A percentile compares a stretch with the other conserved stretches of the same genome.
Evolutionary conservation across 106 monocot genomes (phyloP).

Genomic region (Chionographis japonica): DNA sequence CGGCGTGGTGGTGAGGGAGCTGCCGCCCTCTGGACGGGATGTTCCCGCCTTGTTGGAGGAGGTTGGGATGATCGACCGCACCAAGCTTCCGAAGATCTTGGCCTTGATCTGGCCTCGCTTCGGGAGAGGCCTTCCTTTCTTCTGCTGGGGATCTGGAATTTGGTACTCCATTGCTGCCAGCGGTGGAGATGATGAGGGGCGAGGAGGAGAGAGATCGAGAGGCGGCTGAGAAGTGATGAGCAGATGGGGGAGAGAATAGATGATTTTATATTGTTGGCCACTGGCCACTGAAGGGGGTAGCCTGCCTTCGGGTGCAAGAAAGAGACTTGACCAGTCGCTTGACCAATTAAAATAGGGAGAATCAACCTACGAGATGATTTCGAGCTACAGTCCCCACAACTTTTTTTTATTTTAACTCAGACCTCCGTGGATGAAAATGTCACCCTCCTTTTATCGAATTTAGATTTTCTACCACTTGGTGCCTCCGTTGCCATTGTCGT

Average conservation of each 20-base stretch:
- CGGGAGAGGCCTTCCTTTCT: slow-evolving; percentile 15
- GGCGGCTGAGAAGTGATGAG: background rate
- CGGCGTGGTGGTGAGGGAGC: background rate
- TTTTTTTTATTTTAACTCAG: no score
- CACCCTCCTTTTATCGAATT: no score
- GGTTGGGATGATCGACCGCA: slow-evolving; percentile 7
- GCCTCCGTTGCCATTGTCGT: no score
- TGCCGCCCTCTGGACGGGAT: background rate
- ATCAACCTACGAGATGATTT: no score
- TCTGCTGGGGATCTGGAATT: background rate
- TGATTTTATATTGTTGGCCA: background rate
- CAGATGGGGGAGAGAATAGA: background rate
- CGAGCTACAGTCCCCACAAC: no score
- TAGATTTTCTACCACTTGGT: no score
- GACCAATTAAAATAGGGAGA: no score
- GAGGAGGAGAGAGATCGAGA: background rate
- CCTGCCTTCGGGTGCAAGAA: no score
- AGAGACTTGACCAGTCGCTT: no score
- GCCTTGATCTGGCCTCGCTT: slow-evolving; percentile 33
- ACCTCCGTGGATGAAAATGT: no score
- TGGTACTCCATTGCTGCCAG: background rate
- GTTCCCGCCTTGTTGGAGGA: background rate
- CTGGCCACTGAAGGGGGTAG: background rate
- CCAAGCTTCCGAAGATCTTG: slow-evolving; percentile 15
- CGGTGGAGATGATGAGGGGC: background rate